A percentile compares a stretch with the other conserved stretches of the same genome.
Conservation (phyloP, 805 yeast genomes). For the Ogataea thermomethanolica region DNA sequence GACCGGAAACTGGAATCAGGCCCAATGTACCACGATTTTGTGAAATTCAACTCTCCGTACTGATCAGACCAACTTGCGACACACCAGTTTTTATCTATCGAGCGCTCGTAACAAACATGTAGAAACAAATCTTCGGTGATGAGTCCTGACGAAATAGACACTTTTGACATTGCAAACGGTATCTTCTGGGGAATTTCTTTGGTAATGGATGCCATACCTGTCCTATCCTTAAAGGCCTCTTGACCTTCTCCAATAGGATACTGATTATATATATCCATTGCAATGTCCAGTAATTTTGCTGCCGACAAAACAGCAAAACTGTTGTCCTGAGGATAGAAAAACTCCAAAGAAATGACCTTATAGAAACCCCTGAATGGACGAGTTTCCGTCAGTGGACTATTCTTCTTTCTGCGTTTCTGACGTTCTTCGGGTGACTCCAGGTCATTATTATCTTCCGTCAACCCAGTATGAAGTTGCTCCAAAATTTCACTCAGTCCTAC, state of each 20-base stretch:
- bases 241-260: conserved; percentile 35
- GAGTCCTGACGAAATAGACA: conserved; percentile 35
- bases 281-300: conserved; percentile 39
- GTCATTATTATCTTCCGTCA: conserved; percentile 21
- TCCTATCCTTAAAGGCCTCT: conserved; percentile 25
- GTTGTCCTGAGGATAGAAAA: conserved; percentile 35
- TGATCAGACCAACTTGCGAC: conserved; percentile 90
- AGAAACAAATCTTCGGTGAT: conserved; percentile 69
- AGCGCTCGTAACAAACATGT: conserved; percentile 82
- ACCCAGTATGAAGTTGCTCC: conserved; percentile 41
- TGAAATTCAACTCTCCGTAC: conserved; percentile 57
- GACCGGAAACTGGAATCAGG: conserved; percentile 29
- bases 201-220: conserved; percentile 37
- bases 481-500: conserved; percentile 46
- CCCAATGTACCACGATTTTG: conserved; percentile 59
- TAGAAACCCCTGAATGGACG: conserved; percentile 24
- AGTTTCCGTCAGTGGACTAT: conserved; percentile 9
- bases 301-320: conserved; percentile 32
- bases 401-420: conserved; percentile 27
- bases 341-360: conserved; percentile 42
- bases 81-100: conserved; percentile 79
- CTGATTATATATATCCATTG: conserved; percentile 56
- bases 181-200: conserved; percentile 41
- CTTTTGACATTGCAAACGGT: conserved; percentile 41
- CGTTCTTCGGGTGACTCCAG: conserved; percentile 24